Evolutionary conservation across 2,329 filamentous ascomycete species (phyloP), one percentile per base, ranked within the genome.

Genomic region (Paracorniculantispora psalliotae): DNA sequence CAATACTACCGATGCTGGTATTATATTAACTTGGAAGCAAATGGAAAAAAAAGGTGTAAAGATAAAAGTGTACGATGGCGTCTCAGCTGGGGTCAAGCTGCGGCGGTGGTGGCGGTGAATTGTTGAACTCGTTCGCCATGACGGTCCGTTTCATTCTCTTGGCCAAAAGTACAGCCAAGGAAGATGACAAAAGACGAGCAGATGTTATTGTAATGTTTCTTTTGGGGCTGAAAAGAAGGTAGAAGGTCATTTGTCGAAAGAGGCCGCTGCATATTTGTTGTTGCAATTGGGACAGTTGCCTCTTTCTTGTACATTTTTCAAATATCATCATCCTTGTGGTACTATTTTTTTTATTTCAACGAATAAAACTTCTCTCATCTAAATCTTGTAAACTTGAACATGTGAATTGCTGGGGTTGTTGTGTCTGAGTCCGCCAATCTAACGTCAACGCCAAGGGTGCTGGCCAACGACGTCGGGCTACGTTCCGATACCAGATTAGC

Each of bases 301-400:
- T 53, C 49, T 59, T 53, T 59, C 49, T 53, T 53, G 57, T 59
- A 41, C 48, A 59, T 58, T 44, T 43, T 43, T 25, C 13, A 28
- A 53, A 41, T 35, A 44, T 37, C 39, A 53, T 49, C 54, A 49
- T 39, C 19, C 13, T 44, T 44, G 48, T 51, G 55, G 26, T 41
- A 43, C 26, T 39, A 47, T 46, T 13, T 44, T 17, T 30, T 37
- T 56, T 44, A 7, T 47, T 35, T 21, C 47, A 21, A 58, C 43
- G 47, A 51, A 59, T 52, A 59, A 59, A 37, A 56, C 48, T 37
- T 58, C 48, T 28, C 56, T 53, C 56, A 51, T 35, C 17, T 35
- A n/a, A n/a, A n/a, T n/a, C n/a, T n/a, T n/a, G n/a, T n/a, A n/a
- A n/a, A n/a, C n/a, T n/a, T n/a, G n/a, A n/a, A n/a, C n/a, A n/a